Percentiles rank a stretch among this genome's conserved stretches.
Conservation (phyloP, 768 basidiomycete genomes). For the Lactarius psammicola region DNA sequence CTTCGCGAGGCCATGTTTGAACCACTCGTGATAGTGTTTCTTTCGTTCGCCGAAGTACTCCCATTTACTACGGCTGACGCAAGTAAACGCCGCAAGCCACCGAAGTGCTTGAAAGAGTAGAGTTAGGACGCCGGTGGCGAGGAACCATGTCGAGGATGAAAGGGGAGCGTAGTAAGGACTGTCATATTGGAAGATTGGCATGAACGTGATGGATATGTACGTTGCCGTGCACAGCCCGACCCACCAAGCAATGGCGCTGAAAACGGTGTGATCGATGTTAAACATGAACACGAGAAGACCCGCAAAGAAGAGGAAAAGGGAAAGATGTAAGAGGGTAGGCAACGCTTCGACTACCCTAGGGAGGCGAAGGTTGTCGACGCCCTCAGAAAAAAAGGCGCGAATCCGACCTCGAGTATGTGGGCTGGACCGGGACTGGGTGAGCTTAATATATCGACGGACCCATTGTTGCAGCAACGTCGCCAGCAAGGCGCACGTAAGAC, state of each 20-base stretch:
- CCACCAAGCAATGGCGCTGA: conserved; percentile 3
- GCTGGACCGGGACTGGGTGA: not conserved
- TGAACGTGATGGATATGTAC: not conserved
- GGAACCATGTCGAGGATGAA: not conserved
- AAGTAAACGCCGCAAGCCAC: not conserved
- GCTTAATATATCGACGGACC: conserved; percentile 1
- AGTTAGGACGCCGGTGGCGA: too few relatives aligned
- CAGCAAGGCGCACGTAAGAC: conserved; percentile 2
- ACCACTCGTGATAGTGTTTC: not conserved
- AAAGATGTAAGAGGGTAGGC: not conserved
- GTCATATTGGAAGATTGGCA: not conserved
- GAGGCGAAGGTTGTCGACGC: not conserved
- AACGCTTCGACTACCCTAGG: conserved; percentile 1
- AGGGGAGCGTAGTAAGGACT: not conserved
- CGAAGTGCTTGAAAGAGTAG: not conserved
- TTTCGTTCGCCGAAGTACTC: not conserved
- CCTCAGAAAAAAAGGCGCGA: not conserved
- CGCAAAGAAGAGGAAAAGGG: conserved; percentile 12
- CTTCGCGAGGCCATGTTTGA: not conserved
- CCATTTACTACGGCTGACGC: not conserved
- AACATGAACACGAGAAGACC: conserved; percentile 6
- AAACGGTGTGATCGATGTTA: conserved; percentile 2
- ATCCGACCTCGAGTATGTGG: not conserved
- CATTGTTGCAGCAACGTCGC: conserved; percentile 12
- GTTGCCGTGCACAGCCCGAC: not conserved